Evolutionary conservation across 73 alveolate genomes (phyloP).

Genomic region (Paramecium pentaurelia): DNA sequence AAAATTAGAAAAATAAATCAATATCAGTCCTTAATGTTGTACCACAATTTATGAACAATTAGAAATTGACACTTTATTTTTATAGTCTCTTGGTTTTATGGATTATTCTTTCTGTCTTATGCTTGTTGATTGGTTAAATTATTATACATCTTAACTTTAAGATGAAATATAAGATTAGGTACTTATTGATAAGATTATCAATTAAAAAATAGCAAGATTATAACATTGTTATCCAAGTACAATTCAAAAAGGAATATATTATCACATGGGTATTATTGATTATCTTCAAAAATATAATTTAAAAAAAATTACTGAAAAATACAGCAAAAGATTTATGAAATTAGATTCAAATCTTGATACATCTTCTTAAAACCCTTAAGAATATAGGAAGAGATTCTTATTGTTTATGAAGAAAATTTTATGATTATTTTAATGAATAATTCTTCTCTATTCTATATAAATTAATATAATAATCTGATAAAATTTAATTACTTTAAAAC

Average conservation of each 20-base stretch:
- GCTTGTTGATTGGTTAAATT: slow-evolving; percentile 3
- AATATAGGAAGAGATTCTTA: background rate
- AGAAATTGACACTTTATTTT: background rate
- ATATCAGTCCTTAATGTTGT: background rate
- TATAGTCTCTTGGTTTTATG: slow-evolving; percentile 51
- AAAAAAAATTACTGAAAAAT: slow-evolving; percentile 5
- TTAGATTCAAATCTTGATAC: slow-evolving; percentile 38
- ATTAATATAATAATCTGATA: background rate
- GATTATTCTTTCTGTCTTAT: slow-evolving; percentile 74
- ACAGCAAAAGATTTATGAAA: slow-evolving; percentile 43
- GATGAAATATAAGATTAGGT: background rate
- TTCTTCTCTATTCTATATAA: background rate
- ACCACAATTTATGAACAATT: background rate
- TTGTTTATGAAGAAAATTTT: background rate
- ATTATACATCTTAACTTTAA: background rate
- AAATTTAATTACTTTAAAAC: too few relatives aligned
- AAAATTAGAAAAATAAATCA: slow-evolving; percentile 7
- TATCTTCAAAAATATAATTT: slow-evolving; percentile 37
- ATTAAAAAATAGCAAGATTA: background rate
- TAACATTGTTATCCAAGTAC: slow-evolving; percentile 12
- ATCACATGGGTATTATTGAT: slow-evolving; percentile 54
- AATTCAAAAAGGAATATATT: slow-evolving; percentile 49
- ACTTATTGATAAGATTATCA: background rate
- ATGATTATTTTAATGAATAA: background rate
- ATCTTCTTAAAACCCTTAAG: slow-evolving; percentile 28